These are phyloP conservation scores for Pichia inconspicua DNA, from an alignment of 1,139 yeast genomes.

Conservation along the genomic window DNA sequence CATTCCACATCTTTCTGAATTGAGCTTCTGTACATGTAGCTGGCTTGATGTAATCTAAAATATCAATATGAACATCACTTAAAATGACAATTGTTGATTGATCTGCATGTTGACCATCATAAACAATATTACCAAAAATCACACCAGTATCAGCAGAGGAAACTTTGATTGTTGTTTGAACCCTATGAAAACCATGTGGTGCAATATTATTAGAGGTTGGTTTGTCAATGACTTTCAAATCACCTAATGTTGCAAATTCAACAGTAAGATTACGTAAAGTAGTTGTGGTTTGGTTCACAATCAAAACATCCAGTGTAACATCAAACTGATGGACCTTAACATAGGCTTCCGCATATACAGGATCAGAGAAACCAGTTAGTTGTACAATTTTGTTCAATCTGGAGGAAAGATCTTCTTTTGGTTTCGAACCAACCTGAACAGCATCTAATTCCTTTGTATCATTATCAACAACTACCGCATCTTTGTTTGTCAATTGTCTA, in stretches of 20 bases:
- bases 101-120: constrained; percentile 92
- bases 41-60: constrained; percentile 96
- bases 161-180: constrained; percentile 85
- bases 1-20: constrained; percentile 98
- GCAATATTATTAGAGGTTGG: constrained; percentile 92
- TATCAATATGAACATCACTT: constrained; percentile 92
- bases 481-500: constrained; percentile 66
- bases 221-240: constrained; percentile 86
- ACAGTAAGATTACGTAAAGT: constrained; percentile 88
- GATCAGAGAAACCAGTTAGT: constrained; percentile 94
- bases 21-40: constrained; percentile 81
- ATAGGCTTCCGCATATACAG: constrained; percentile 95
- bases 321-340: constrained; percentile 93
- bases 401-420: constrained; percentile 58
- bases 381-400: constrained; percentile 84
- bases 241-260: constrained; percentile 95
- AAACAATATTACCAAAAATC: constrained; percentile 92
- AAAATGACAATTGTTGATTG: constrained; percentile 86
- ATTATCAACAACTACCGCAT: constrained; percentile 36
- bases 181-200: constrained; percentile 90
- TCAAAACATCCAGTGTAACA: constrained; percentile 84
- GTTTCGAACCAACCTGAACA: constrained; percentile 38
- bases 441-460: constrained; percentile 35
- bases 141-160: constrained; percentile 97
- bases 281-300: constrained; percentile 89